Conservation (phyloP, 768 basidiomycete species). For the Leccinum pellstonianum region DNA sequence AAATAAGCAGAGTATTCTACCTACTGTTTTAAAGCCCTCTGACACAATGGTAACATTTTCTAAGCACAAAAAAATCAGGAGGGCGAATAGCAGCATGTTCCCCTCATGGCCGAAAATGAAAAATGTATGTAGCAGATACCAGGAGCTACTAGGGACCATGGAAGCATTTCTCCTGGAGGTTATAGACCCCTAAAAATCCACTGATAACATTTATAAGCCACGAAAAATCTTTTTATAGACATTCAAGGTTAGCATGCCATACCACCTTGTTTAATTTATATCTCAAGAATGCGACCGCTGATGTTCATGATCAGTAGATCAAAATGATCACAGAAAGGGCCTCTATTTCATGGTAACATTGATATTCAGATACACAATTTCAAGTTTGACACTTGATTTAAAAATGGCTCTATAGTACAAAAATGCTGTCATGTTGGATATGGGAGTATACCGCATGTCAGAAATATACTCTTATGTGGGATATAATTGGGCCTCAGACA, state of each 20-base stretch:
- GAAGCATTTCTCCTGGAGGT: not conserved
- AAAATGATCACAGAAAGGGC: not conserved
- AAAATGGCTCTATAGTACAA: too few relatives aligned
- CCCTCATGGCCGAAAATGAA: not conserved
- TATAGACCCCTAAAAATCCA: not conserved
- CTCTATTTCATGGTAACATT: not conserved
- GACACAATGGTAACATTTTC: not conserved
- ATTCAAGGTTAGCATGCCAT: not conserved
- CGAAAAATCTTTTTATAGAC: not conserved
- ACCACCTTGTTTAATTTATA: not conserved
- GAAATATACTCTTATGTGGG: too few relatives aligned
- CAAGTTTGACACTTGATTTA: not conserved
- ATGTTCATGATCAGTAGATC: not conserved
- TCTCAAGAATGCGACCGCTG: not conserved
- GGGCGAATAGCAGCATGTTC: not conserved
- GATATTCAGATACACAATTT: not conserved
- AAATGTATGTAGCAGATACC: not conserved
- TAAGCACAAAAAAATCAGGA: not conserved
- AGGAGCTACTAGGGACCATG: not conserved
- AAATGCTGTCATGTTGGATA: too few relatives aligned
- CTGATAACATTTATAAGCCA: not conserved
- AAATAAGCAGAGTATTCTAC: not conserved
- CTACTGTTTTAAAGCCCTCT: not conserved
- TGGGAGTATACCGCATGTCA: too few relatives aligned
- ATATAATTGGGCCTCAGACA: too few relatives aligned